These are phyloP conservation scores for Chlamydomonas schloesseri DNA, from an alignment of 139 green algal species.

Conservation along the genomic window DNA sequence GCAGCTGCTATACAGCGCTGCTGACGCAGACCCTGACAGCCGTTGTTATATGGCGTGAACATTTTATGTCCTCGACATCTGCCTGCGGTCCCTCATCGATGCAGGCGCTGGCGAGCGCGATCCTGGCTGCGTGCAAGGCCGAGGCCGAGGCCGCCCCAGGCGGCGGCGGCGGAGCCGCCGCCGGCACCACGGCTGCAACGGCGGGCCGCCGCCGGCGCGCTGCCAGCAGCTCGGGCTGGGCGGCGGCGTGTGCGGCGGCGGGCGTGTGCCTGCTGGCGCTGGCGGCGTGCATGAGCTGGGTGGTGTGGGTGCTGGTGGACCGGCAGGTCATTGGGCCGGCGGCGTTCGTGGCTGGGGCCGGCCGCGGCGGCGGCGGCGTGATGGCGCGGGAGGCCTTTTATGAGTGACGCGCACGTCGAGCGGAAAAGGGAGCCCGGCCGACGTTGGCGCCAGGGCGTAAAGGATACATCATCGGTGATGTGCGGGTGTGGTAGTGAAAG, in stretches of 20 bases:
- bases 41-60: background rate
- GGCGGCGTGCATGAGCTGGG: conserved; percentile 5
- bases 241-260: background rate
- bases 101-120: conserved; percentile 11
- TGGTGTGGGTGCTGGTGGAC: conserved; percentile 32
- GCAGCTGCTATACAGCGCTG: background rate
- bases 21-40: no score
- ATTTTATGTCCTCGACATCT: background rate
- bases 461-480: no score
- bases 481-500: no score
- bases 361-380: no score
- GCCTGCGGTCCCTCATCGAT: background rate
- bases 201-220: background rate
- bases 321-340: background rate
- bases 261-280: background rate
- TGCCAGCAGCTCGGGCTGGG: background rate
- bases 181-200: background rate
- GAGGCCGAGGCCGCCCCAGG: background rate
- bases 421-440: no score
- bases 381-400: no score
- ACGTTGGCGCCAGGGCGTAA: no score
- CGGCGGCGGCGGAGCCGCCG: background rate
- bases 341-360: background rate
- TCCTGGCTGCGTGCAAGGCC: conserved; percentile 1
- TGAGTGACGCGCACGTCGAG: no score